Base-by-base conservation (phyloP, 1,284 basidiomycete genomes). In the Puccinia coronata region DNA sequence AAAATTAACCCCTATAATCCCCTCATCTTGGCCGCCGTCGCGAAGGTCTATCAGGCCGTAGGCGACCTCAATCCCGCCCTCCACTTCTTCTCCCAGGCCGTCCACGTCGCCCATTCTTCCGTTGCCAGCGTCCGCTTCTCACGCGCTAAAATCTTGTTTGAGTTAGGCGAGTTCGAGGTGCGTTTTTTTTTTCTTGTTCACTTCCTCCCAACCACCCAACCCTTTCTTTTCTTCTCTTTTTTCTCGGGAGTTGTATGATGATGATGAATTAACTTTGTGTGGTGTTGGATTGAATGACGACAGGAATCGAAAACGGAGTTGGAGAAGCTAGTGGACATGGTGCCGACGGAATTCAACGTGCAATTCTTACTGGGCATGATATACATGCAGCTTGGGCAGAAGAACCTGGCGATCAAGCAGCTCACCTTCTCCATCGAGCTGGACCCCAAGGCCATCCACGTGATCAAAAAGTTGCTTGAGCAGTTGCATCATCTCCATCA, bases 321-420 rank as follows among this genome's bases (percentile, higher is more conserved):
- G 83, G 91, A 93, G 87, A 88, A 89, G 80, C 90, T 98, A 70
- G 89, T 91, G 83, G 91, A 91, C 84, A 88, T 90, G 82, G 92
- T 94, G 43, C 94, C 95, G 16, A 93, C 95, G 86, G 95, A 98
- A 88, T 92, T 94, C 82, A 96, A 96, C 87, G 92, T 98, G 76
- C 91, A 95, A 82, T 96, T 96, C 89, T 91, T 96, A 86, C 90
- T 98, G n/a, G 95, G 94, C 47, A 93, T 92, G 87, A 92, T 92
- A 82, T 96, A 95, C 86, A 90, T 93, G 70, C 88, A 93, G 83
- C 87, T 92, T 77, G 93, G 93, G 36, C 88, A 93, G 86, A 90
- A 90, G 83, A 88, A 90, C n/a, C 91, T 92, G 86, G 91, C 92
- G 65, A 92, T 93, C 79, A 90, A 92, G 82, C 90, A 92, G 87